These are phyloP conservation scores for Linnemannia hyalina DNA, from an alignment of 192 early-diverging fungal species.

Conservation along the genomic window DNA sequence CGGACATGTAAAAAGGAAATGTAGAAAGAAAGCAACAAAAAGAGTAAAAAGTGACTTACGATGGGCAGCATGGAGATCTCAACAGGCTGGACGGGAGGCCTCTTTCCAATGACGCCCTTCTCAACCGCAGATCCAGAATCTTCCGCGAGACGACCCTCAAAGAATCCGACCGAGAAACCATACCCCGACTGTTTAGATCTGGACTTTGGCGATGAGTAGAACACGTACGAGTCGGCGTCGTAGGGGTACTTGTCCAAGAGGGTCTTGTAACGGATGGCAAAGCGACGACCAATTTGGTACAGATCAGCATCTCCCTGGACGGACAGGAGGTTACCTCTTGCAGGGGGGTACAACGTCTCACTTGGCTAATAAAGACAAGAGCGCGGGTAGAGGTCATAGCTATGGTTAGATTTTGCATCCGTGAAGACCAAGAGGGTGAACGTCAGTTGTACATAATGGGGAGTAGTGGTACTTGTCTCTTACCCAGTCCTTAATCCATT, in stretches of 20 bases:
- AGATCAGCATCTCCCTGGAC: slow-evolving; percentile 21
- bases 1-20: not conserved
- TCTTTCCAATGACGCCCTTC: not conserved
- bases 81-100: slow-evolving; percentile 31
- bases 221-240: slow-evolving; percentile 32
- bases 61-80: slow-evolving; percentile 31
- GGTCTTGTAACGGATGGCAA: slow-evolving; percentile 22
- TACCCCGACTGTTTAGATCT: slow-evolving; percentile 38
- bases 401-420: not conserved
- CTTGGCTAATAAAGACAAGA: not conserved
- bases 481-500: slow-evolving; percentile 27
- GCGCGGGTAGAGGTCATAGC: not conserved
- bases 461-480: too few relatives aligned
- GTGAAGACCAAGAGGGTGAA: too few relatives aligned
- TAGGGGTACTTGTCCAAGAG: slow-evolving; percentile 44
- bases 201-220: slow-evolving; percentile 30
- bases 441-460: too few relatives aligned
- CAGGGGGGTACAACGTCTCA: not conserved
- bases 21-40: not conserved
- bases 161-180: slow-evolving; percentile 28
- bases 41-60: slow-evolving; percentile 9
- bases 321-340: slow-evolving; percentile 13
- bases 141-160: slow-evolving; percentile 8
- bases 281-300: slow-evolving; percentile 20
- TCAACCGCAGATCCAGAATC: not conserved